Evolutionary conservation across 23 red algal species (phyloP), one percentile per base, ranked within the genome.

Genomic region (Cyanidium caldarium): DNA sequence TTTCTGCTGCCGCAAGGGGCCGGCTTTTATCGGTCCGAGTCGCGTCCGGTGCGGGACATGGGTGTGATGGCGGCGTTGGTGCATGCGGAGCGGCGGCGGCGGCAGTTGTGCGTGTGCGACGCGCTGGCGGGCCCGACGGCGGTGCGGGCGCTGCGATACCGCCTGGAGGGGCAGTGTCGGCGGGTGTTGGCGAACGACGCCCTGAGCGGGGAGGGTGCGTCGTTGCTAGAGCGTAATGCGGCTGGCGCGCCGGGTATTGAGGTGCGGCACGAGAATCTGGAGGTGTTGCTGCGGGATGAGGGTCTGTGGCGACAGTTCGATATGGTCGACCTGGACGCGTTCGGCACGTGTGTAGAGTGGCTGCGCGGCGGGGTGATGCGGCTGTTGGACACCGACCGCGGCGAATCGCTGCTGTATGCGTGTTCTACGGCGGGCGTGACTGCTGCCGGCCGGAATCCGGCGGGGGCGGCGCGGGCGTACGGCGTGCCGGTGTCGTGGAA

Each of bases 381-480:
- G 19, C 5, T 61, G 13, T 28, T 61, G n/a, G n/a, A n/a, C n/a
- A n/a, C 21, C 51, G 51, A 7, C 31, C n/a, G 7, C 10, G 51
- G 13, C 51, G 51, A 61, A 61, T 28, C 51, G 10, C 23, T 61
- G 10, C 21, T 61, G 5, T 61, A 61, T 25, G 7, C 10, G n/a
- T 61, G 51, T 25, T 61, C 51, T 16, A 61, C 51, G 19, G 51
- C 51, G 31, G 19, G n/a, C n/a, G 51, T 61, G 51, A 61, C 51
- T 21, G 51, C 51, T 28, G 51, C 51, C 3, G 51, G 51, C 31
- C 51, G 19, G 51, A 61, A 61, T 25, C 51, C 51, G 3, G 13
- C 7, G 7, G 31, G 31, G 23, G 51, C 51, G 7, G n/a, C 7
- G 31, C 7, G 31, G 23, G 31, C 51, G 51, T 61, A 61, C 31